Conservation (phyloP, 441 rosid species). For the Bocquillonia castaneifolia region DNA sequence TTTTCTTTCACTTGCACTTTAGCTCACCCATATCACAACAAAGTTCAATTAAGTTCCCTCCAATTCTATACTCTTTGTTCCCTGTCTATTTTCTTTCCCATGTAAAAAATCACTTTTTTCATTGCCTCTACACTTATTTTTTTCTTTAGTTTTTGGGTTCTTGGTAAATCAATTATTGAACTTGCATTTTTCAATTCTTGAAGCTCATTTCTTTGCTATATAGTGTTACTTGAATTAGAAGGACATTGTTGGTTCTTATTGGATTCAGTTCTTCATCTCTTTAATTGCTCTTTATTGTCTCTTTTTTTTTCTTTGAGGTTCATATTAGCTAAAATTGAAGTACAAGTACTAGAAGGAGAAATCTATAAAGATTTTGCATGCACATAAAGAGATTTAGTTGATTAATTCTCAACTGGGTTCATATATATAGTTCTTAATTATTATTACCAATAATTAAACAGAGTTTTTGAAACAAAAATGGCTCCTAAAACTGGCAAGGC, state of each 20-base stretch:
- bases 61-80: too few relatives aligned
- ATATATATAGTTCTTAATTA: constrained; percentile 11
- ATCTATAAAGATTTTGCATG: background rate
- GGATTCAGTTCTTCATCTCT: background rate
- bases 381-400: background rate
- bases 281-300: background rate
- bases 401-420: background rate
- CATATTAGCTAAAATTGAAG: too few relatives aligned
- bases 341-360: background rate
- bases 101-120: background rate
- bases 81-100: background rate
- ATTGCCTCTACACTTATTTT: background rate
- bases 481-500: constrained; percentile 61
- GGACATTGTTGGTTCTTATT: background rate
- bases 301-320: background rate
- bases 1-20: constrained; percentile 6
- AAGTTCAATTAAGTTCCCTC: background rate
- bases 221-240: background rate
- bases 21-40: constrained; percentile 1
- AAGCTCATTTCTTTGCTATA: background rate
- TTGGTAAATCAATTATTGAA: background rate
- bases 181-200: background rate
- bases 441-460: constrained; percentile 7
- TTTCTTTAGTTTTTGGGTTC: background rate
- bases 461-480: constrained; percentile 33